These are phyloP conservation scores for Diutina mesorugosa DNA, from an alignment of 1,139 yeast species.

Conservation along the genomic window DNA sequence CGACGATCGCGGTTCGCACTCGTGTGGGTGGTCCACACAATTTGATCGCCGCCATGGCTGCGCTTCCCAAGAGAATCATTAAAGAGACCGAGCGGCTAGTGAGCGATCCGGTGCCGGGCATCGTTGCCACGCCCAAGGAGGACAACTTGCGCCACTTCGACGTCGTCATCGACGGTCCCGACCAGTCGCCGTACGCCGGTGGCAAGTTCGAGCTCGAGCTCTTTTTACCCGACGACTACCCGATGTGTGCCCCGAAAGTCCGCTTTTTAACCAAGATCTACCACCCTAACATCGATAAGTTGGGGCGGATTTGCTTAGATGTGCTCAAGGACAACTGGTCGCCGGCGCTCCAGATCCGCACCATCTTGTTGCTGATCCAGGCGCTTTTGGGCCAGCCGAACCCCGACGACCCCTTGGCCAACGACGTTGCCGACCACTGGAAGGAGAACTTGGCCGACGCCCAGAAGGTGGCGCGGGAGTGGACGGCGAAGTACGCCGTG, in stretches of 20 bases:
- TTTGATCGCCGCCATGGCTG: constrained; percentile 27
- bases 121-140: constrained; percentile 84
- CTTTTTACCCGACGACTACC: constrained; percentile 81
- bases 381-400: constrained; percentile 93
- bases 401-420: constrained; percentile 96
- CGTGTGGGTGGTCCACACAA: neutral
- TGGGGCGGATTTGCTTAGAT: constrained; percentile 91
- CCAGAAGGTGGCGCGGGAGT: constrained; percentile 69
- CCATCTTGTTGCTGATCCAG: constrained; percentile 85
- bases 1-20: neutral
- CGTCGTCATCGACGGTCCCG: constrained; percentile 78
- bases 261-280: constrained; percentile 86
- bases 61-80: constrained; percentile 78
- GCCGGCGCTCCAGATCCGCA: constrained; percentile 94
- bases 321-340: constrained; percentile 90
- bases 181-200: constrained; percentile 68
- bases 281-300: constrained; percentile 91
- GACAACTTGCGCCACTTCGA: constrained; percentile 88
- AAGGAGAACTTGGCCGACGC: constrained; percentile 75
- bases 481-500: constrained; percentile 64
- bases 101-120: constrained; percentile 95
- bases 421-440: constrained; percentile 97
- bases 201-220: constrained; percentile 70
- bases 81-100: constrained; percentile 89
- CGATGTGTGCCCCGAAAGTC: constrained; percentile 89